Percentiles rank a stretch among this genome's conserved stretches.
Conservation (phyloP, 202 grass and related monocot genomes). For the Zoysia matrella region DNA sequence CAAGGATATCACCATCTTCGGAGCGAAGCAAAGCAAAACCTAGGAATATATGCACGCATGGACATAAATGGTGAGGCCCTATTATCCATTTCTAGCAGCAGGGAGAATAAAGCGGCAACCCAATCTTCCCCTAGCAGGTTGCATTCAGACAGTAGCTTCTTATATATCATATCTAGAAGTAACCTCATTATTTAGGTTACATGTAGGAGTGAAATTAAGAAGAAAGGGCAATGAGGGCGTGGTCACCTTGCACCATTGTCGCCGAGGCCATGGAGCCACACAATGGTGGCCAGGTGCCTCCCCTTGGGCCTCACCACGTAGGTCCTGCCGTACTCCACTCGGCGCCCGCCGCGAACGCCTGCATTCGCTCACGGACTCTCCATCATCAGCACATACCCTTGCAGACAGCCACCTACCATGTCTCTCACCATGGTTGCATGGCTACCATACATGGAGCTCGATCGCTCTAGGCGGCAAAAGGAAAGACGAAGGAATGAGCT, state of each 20-base stretch:
- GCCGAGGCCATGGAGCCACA: slow-evolving; percentile 97
- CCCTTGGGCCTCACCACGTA: slow-evolving; percentile 63
- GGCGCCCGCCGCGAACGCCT: slow-evolving; percentile 55
- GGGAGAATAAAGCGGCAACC: too few species aligned
- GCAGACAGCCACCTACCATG: too few species aligned
- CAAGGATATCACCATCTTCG: slow-evolving; percentile 24
- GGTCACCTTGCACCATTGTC: slow-evolving; percentile 92
- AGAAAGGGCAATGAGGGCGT: background rate
- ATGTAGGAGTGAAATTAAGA: too few species aligned
- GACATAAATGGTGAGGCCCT: slow-evolving; percentile 45
- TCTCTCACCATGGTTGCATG: background rate
- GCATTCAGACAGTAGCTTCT: too few species aligned
- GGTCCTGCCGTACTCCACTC: slow-evolving; percentile 58
- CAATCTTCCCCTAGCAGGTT: too few species aligned
- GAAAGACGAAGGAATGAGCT: background rate
- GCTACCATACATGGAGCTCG: background rate
- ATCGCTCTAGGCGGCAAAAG: background rate
- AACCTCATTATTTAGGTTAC: too few species aligned
- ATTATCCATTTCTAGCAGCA: slow-evolving; percentile 49
- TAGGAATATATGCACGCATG: slow-evolving; percentile 84
- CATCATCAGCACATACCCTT: background rate
- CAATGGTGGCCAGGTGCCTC: slow-evolving; percentile 93
- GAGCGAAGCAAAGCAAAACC: slow-evolving; percentile 50
- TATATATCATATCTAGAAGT: too few species aligned
- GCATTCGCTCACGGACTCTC: slow-evolving; percentile 11